These are phyloP conservation scores for Aspergillus panamensis DNA, from an alignment of 495 filamentous ascomycete genomes.

Conservation along the genomic window DNA sequence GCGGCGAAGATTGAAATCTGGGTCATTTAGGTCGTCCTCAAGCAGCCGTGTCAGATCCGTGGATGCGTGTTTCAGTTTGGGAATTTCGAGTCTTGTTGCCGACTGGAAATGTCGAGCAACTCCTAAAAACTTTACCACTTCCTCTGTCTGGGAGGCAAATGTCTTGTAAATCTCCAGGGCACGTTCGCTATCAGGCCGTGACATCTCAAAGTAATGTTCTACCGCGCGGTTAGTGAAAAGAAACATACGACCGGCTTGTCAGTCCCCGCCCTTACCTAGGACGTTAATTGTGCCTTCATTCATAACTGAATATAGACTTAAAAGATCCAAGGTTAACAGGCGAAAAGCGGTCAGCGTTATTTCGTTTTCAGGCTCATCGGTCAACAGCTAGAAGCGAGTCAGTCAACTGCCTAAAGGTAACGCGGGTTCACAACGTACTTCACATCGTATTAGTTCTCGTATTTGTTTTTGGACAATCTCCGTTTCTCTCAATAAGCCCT, in stretches of 20 bases:
- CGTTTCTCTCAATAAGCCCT: constrained; percentile 88
- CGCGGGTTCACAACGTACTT: constrained; percentile 54
- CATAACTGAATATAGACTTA: constrained; percentile 89
- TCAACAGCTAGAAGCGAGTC: constrained; percentile 63
- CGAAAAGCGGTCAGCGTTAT: constrained; percentile 96
- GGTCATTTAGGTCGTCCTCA: constrained; percentile 92
- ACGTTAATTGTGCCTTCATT: constrained; percentile 99
- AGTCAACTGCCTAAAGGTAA: constrained; percentile 17
- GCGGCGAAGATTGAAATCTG: constrained; percentile 92
- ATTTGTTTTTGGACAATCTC: constrained; percentile 90
- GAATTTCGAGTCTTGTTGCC: constrained; percentile 88
- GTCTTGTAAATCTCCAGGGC: constrained; percentile 90
- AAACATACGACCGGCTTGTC: background rate
- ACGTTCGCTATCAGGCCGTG: constrained; percentile 84
- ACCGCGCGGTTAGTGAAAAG: constrained; percentile 19
- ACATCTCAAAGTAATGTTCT: constrained; percentile 99
- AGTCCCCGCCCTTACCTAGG: constrained; percentile 57
- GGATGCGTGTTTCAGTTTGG: constrained; percentile 96
- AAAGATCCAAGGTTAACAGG: constrained; percentile 82
- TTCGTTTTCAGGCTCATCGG: constrained; percentile 90
- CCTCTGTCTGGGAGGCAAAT: constrained; percentile 89
- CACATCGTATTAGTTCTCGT: constrained; percentile 78
- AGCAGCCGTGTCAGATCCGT: constrained; percentile 83
- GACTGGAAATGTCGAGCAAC: constrained; percentile 86
- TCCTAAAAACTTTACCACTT: constrained; percentile 84